These are phyloP conservation scores for Tephrocybe sp. DNA, from an alignment of 768 basidiomycete genomes.

Conservation along the genomic window DNA sequence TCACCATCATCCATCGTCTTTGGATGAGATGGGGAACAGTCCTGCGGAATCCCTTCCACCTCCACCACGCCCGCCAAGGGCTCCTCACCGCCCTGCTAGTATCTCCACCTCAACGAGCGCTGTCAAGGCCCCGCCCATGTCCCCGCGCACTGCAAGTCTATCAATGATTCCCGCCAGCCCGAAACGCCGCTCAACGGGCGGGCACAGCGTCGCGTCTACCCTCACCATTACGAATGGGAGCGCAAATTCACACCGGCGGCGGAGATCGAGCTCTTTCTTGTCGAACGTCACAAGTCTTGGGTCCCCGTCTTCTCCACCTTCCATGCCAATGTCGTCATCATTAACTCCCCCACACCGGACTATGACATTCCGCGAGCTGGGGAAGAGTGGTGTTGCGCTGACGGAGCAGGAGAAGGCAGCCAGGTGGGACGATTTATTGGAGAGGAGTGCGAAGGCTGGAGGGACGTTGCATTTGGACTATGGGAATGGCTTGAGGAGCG, in stretches of 20 bases:
- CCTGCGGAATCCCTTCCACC: conserved; percentile 12
- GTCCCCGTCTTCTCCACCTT: neutral
- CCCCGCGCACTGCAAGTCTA: neutral
- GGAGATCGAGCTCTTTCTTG: conserved; percentile 20
- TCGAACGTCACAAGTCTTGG: neutral
- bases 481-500: conserved; percentile 20
- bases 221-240: conserved; percentile 14
- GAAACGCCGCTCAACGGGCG: conserved; percentile 21
- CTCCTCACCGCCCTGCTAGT: conserved; percentile 15
- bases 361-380: conserved; percentile 48
- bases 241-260: neutral
- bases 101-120: conserved; percentile 9
- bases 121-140: neutral
- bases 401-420: conserved; percentile 71
- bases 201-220: conserved; percentile 20
- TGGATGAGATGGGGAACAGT: neutral
- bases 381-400: conserved; percentile 34
- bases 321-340: conserved; percentile 3
- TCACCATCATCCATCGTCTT: neutral
- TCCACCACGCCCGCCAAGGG: conserved; percentile 27
- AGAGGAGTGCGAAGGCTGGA: conserved; percentile 65
- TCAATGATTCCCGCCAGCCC: neutral
- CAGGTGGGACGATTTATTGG: conserved; percentile 68
- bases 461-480: conserved; percentile 60
- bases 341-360: conserved; percentile 21